phyloP scores from a whole-genome alignment of 192 early-diverging fungal species.

The Coemansia erecta region DNA sequence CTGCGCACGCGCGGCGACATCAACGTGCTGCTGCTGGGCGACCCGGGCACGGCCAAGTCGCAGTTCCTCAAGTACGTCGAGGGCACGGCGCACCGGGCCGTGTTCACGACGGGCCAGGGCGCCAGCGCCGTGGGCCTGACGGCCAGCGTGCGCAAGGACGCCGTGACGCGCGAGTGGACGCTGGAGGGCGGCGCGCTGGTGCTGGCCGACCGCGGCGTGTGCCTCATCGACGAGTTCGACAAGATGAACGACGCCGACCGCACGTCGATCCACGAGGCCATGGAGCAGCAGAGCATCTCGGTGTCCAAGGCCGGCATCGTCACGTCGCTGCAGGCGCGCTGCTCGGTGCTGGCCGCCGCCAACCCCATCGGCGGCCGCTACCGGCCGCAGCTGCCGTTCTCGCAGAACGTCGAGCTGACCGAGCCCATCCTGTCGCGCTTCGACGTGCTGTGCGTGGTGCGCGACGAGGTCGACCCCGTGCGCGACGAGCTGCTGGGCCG shows the following conservation, averaged over 20 bases:
- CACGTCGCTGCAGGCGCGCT: constrained; percentile 80
- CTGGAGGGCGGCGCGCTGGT: constrained; percentile 87
- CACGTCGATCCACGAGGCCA: constrained; percentile 93
- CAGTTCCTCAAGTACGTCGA: constrained; percentile 86
- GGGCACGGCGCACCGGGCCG: constrained; percentile 79
- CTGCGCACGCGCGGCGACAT: constrained; percentile 97
- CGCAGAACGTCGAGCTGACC: constrained; percentile 96
- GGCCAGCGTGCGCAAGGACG: constrained; percentile 79
- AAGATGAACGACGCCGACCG: constrained; percentile 87
- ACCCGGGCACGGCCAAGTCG: constrained; percentile 86
- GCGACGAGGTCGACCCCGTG: constrained; percentile 89
- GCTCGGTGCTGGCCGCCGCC: constrained; percentile 77
- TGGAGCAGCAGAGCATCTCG: constrained; percentile 89
- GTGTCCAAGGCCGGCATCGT: constrained; percentile 88
- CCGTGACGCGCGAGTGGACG: constrained; percentile 85
- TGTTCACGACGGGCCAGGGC: constrained; percentile 85
- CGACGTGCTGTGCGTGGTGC: constrained; percentile 94
- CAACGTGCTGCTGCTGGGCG: constrained; percentile 91
- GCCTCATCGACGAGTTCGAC: no score
- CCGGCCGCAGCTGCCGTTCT: constrained; percentile 87
- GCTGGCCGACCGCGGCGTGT: constrained; percentile 83
- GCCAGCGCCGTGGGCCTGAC: constrained; percentile 84
- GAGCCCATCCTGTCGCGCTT: constrained; percentile 99
- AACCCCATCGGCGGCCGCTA: constrained; percentile 85
- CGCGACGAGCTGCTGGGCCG: constrained; percentile 85